Evolutionary conservation across 2,329 filamentous ascomycete genomes (phyloP), one percentile per base, ranked within the genome.

Genomic region (Cercospora zeina): DNA sequence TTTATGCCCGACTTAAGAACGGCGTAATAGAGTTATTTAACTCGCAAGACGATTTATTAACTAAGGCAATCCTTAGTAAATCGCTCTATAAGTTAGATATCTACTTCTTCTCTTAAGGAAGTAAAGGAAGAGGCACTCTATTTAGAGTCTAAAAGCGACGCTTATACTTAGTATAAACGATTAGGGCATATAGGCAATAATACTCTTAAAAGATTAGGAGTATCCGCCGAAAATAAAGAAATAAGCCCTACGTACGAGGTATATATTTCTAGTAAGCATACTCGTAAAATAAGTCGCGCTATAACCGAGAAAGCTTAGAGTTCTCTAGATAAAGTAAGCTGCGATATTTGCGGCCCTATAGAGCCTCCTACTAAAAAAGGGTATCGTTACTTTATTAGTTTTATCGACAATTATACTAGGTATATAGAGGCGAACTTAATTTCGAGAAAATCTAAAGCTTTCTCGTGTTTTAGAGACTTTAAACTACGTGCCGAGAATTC

Each of bases 261-360:
- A 56, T 56, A 19, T 61, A 49, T 50, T 56, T 27, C 51, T 34
- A 31, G 31, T 30, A 54, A 59, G 27, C 4, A 45, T 21, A 59
- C 47, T 19, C 57, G 57, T 42, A 59, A 59, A 53, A 59, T 59
- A 59, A 53, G 33, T 50, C 24, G 34, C 30, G 36, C 33, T 21
- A 59, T 19, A 36, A 59, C 30, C 4, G 47, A 36, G 33, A 53
- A 59, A 54, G 57, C 47, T 53, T 54, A 53, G n/a, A 24, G 16
- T 34, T 59, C 24, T 42, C 53, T 56, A 56, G 59, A 61, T 56
- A 61, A 61, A 56, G 21, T 61, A 54, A 54, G 58, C 58, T 54
- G 30, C 39, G 31, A 56, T 57, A 61, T 61, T 7, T 61, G 19
- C 16, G n/a, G 59, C 8, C 53, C 59, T 61, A 57, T 56, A 54